phyloP scores from a whole-genome alignment of 2,329 filamentous ascomycete genomes.

The Didymella segeticola region DNA sequence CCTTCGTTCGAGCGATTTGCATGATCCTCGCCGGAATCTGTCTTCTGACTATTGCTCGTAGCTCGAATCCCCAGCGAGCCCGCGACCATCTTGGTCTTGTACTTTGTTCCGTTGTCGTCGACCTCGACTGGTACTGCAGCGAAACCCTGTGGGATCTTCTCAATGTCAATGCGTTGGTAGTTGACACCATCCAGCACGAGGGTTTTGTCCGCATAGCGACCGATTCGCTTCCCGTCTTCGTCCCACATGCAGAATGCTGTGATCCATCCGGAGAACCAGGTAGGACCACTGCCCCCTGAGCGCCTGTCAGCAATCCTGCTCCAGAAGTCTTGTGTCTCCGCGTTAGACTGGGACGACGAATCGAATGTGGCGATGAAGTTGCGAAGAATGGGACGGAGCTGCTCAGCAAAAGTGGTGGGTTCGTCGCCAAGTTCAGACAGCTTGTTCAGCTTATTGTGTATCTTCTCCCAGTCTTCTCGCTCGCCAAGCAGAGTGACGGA shows the following conservation, averaged over 20 bases:
- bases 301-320: conserved; percentile 9
- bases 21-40: background rate
- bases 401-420: conserved; percentile 11
- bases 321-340: conserved; percentile 20
- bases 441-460: conserved; percentile 21
- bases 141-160: conserved; percentile 11
- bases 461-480: conserved; percentile 24
- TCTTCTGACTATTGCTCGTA: conserved; percentile 3
- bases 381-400: conserved; percentile 20
- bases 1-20: background rate
- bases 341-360: background rate
- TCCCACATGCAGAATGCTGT: conserved; percentile 31
- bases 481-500: conserved; percentile 30
- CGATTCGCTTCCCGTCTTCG: conserved; percentile 11
- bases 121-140: conserved; percentile 20
- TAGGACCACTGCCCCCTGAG: background rate
- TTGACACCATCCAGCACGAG: conserved; percentile 6
- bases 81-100: conserved; percentile 21
- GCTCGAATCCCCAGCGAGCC: conserved; percentile 20
- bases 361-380: conserved; percentile 24
- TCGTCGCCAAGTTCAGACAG: conserved; percentile 16
- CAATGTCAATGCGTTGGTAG: conserved; percentile 13
- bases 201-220: background rate
- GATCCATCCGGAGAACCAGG: conserved; percentile 26
- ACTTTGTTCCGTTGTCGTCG: conserved; percentile 14